Evolutionary conservation across 2,329 filamentous ascomycete species (phyloP).

Genomic region (Botryotinia narcissicola): DNA sequence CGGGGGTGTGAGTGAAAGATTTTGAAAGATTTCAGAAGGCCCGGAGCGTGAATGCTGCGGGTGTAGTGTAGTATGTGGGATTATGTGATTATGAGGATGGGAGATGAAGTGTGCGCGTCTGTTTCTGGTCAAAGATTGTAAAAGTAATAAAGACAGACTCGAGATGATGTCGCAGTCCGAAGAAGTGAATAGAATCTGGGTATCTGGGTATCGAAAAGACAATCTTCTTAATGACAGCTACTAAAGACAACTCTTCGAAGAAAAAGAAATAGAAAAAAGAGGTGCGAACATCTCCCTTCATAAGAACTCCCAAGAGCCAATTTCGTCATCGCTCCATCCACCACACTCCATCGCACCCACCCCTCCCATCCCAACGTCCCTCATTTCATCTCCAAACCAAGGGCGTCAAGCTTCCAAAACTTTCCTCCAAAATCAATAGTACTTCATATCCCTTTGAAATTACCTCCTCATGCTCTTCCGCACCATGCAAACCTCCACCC

Average conservation of each 20-base stretch:
- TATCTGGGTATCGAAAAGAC: slow-evolving; percentile 12
- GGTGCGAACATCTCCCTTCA: slow-evolving; percentile 18
- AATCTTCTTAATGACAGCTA: slow-evolving; percentile 6
- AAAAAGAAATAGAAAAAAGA: not conserved
- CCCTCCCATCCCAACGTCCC: not conserved
- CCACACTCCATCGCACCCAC: not conserved
- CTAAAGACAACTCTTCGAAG: not conserved
- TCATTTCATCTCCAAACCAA: slow-evolving; percentile 1
- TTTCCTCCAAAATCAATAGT: not conserved
- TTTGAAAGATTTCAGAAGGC: slow-evolving; percentile 2
- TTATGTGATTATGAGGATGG: slow-evolving; percentile 12
- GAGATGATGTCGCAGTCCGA: not conserved
- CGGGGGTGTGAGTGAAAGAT: slow-evolving; percentile 18
- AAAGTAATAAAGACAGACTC: not conserved
- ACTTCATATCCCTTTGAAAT: slow-evolving; percentile 8
- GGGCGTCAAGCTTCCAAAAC: not conserved
- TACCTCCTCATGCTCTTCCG: slow-evolving; percentile 12
- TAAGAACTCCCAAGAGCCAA: slow-evolving; percentile 5
- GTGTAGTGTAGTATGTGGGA: not conserved
- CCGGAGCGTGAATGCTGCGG: not conserved
- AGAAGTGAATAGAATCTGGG: not conserved
- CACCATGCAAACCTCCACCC: not conserved
- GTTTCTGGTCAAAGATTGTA: not conserved
- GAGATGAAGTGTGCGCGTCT: not conserved
- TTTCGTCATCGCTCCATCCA: slow-evolving; percentile 11